A percentile compares a stretch with the other conserved stretches of the same genome.
Conservation (phyloP, 2,329 filamentous ascomycete genomes). For the Epichloe glyceriae region DNA sequence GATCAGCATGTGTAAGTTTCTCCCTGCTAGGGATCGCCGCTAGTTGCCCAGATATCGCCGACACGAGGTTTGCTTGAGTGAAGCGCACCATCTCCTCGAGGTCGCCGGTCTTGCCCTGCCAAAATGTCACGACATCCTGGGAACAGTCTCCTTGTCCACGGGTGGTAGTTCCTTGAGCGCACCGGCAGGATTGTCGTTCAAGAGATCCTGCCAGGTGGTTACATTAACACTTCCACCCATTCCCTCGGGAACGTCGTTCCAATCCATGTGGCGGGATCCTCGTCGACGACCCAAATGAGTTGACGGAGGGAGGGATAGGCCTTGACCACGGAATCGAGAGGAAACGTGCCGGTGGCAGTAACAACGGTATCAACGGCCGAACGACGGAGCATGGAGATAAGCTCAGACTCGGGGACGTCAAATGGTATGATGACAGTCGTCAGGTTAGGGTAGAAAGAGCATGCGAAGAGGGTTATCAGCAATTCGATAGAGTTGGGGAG, state of each 20-base stretch:
- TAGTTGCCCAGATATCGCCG: constrained; percentile 69
- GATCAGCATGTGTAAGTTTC: constrained; percentile 59
- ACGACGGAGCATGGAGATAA: constrained; percentile 59
- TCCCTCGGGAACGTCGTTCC: constrained; percentile 75
- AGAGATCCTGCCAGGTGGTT: constrained; percentile 83
- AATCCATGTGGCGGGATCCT: constrained; percentile 85
- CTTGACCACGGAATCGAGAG: constrained; percentile 59
- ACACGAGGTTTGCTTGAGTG: constrained; percentile 70
- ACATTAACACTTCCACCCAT: constrained; percentile 65
- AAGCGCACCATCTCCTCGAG: constrained; percentile 67
- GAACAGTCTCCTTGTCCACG: constrained; percentile 35
- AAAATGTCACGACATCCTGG: constrained; percentile 52
- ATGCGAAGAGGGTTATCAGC: constrained; percentile 70
- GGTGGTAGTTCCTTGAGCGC: constrained; percentile 52
- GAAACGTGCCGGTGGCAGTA: constrained; percentile 74
- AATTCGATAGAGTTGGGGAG: constrained; percentile 89
- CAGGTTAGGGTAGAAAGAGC: constrained; percentile 70
- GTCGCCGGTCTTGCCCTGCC: constrained; percentile 39
- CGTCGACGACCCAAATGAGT: constrained; percentile 85
- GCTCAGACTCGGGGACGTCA: constrained; percentile 54
- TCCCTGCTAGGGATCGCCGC: constrained; percentile 63
- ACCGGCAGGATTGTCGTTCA: constrained; percentile 53
- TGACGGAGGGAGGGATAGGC: constrained; percentile 59
- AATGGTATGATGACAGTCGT: constrained; percentile 78
- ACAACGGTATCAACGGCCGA: constrained; percentile 71